A percentile compares a stretch with the other conserved stretches of the same genome.
Conservation (phyloP, 108 stramenopile genomes). For the Fragilaria crotonensis region DNA sequence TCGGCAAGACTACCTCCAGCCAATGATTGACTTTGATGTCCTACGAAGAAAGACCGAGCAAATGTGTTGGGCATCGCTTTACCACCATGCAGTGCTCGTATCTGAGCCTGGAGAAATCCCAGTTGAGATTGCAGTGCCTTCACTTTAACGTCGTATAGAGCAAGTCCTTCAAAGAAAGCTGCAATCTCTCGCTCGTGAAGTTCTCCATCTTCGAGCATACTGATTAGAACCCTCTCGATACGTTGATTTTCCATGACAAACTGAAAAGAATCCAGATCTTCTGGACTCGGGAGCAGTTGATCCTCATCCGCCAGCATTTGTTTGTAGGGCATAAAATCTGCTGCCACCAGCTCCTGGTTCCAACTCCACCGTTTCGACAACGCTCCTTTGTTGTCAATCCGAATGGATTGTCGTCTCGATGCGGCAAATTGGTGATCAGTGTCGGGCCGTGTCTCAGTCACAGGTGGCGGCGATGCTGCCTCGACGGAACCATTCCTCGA, state of each 20-base stretch:
- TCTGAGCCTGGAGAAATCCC: too few species aligned
- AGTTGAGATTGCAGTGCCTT: conserved; percentile 11
- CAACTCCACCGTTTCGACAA: conserved; percentile 11
- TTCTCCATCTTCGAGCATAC: conserved; percentile 14
- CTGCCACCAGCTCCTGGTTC: conserved; percentile 6
- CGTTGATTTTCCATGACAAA: conserved; percentile 4
- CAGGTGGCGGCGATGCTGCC: too few species aligned
- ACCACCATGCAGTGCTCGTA: too few species aligned
- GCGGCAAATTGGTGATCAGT: too few species aligned
- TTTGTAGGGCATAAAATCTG: conserved; percentile 7
- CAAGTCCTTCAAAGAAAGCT: conserved; percentile 16
- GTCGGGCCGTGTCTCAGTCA: too few species aligned
- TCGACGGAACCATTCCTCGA: too few species aligned
- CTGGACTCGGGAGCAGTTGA: background rate
- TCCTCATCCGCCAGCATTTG: background rate
- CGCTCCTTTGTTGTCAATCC: background rate
- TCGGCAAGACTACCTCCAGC: too few species aligned
- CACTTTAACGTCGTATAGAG: conserved; percentile 7
- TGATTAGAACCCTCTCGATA: conserved; percentile 2
- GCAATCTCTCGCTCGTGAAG: conserved; percentile 13
- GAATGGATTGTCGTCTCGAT: too few species aligned
- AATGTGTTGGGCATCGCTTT: too few species aligned
- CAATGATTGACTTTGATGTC: too few species aligned
- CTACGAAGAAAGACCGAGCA: too few species aligned
- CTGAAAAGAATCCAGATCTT: background rate